Conservation (phyloP, 164 flowering plant species). For the Protea cynaroides region DNA sequence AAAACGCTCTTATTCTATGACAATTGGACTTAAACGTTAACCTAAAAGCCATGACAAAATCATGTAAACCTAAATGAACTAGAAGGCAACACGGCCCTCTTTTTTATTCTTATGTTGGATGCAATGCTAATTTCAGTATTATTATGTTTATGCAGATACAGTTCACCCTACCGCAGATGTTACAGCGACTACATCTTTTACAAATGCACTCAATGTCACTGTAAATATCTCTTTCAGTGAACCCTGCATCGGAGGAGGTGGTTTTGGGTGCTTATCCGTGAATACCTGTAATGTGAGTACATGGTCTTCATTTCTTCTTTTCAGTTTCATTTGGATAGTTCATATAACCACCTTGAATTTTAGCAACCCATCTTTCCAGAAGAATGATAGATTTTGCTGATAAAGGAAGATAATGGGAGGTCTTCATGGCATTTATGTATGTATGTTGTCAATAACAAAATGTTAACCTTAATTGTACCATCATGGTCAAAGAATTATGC, state of each 20-base stretch:
- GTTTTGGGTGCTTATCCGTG: conserved; percentile 67
- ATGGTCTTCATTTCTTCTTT: conserved; percentile 13
- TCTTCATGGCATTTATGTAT: too few relatives aligned
- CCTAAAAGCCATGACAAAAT: neutral
- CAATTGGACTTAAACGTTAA: neutral
- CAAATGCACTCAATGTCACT: conserved; percentile 54
- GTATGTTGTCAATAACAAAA: too few relatives aligned
- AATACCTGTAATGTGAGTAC: conserved; percentile 90
- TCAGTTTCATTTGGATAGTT: neutral
- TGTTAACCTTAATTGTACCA: too few relatives aligned
- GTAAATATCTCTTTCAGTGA: conserved; percentile 72
- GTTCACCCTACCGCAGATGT: conserved; percentile 83
- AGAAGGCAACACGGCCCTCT: neutral
- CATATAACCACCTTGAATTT: neutral
- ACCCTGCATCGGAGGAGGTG: conserved; percentile 65
- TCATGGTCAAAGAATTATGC: too few relatives aligned
- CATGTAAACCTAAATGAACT: neutral
- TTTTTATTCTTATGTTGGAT: neutral
- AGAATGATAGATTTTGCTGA: too few relatives aligned
- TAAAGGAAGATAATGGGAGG: too few relatives aligned
- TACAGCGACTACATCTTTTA: conserved; percentile 50
- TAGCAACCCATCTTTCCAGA: neutral
- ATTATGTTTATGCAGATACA: conserved; percentile 56
- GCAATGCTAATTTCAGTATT: conserved; percentile 6
- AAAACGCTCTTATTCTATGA: neutral